Base-by-base conservation (phyloP, 768 basidiomycete genomes). In the Agaricus sinodeliciosus region DNA sequence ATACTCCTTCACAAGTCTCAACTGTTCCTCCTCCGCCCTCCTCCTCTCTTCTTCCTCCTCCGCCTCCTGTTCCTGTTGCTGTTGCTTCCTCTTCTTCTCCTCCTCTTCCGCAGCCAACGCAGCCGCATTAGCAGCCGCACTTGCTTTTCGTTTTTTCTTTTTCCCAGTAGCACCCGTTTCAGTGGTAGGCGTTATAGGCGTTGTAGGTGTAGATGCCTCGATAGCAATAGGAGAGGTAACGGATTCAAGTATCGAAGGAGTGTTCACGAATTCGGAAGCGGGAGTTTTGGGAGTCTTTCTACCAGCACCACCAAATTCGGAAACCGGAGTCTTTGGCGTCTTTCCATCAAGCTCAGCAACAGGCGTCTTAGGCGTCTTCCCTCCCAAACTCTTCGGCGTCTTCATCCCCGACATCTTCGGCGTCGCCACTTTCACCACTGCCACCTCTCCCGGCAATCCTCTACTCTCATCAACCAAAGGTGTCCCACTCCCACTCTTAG, bases 141-240 rank as follows among this genome's bases (percentile, higher is more conserved):
- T 53, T 8, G 43, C 57, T 44, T 64, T 64, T 56, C 61, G 60
- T 49, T 65, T 63, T 48, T 64, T 64, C 55, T 64, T 63, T 57
- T 64, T 65, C 8, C 53, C 57, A 9, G 46, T 43, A 22, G 46
- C 48, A 16, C 57, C 48, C 18, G 57, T 58, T 37, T 49, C 57
- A 4, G 47, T 48, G 16, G 56, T 37, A 3, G 37, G 15, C 2
- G 43, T 31, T 0, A 43, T 39, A n/a, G 44, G 51, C 2, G 43
- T 31, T 0, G 51, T 39, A n/a, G 44, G 51, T 6, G 57, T 50
- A 9, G 56, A 52, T 22, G 57, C 54, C 37, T 54, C 60, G 31
- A 55, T 57, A 26, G 35, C 52, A 47, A 61, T 57, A 2, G 51
- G 41, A 37, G 45, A 22, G 9, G 11, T 54, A 51, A 45, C 43